Evolutionary conservation across 2,329 filamentous ascomycete species (phyloP), one percentile per base, ranked within the genome.

Genomic region (Aspergillus ochraceoroseus): DNA sequence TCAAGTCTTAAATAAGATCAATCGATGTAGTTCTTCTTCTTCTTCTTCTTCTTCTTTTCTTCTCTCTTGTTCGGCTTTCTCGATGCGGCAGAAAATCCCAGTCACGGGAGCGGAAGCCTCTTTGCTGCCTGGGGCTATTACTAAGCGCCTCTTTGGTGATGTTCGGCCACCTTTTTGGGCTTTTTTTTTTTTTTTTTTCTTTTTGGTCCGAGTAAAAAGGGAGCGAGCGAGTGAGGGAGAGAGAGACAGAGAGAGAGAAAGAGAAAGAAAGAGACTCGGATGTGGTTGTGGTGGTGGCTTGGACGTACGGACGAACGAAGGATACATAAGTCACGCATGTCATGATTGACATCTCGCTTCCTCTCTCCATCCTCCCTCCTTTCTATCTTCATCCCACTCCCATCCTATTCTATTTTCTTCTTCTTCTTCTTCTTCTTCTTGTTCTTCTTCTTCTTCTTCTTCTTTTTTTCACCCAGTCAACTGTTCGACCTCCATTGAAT

Each of bases 361-460:
- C 36, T 44, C 48, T 40, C 38, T 41, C 46, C 37, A 49, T 50
- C 48, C 48, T 52, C 53, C 48, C 51, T 52, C 47, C 49, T 52
- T 46, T 43, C 41, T 41, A 43, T 48, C n/a, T 47, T 45, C 44
- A 44, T 43, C 47, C 47, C 42, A 39, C 38, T 54, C 51, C n/a
- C n/a, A 44, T 41, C 47, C 47, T 41, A 36, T 29, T 47, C 41
- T 41, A 36, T 45, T 43, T 19, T 39, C 41, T 46, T 34, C 43
- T 31, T 30, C 38, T 32, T 38, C 35, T 29, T 36, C 37, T 41
- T 48, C 33, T 36, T 47, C 46, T 41, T 51, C 43, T 44, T 48
- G 18, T 40, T 42, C 23, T 23, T 25, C 15, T 12, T 26, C 13
- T 33, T n/a, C 12, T 29, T 32, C 12, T 32, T 7, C 20, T 32